phyloP scores from a whole-genome alignment of 495 filamentous ascomycete species.

The Rhypophila decipiens region DNA sequence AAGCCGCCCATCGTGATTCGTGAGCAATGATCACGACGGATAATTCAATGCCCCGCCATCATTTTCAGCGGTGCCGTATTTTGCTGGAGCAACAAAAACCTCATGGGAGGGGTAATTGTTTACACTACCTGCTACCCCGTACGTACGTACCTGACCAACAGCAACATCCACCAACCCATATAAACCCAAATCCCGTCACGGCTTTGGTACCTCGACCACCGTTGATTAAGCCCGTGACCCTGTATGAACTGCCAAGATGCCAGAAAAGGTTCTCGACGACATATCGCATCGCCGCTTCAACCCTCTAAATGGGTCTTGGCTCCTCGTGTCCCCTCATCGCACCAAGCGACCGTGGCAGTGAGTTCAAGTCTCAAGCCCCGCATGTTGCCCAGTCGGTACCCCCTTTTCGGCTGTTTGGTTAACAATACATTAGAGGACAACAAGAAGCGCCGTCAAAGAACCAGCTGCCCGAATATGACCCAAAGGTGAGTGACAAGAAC shows the following conservation, averaged over 20 bases:
- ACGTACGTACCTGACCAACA: too few relatives aligned
- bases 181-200: too few relatives aligned
- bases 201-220: too few relatives aligned
- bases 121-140: too few relatives aligned
- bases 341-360: slow-evolving; percentile 99
- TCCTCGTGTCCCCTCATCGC: slow-evolving; percentile 90
- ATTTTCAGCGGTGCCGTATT: too few relatives aligned
- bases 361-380: slow-evolving; percentile 24
- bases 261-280: slow-evolving; percentile 75
- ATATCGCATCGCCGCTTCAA: slow-evolving; percentile 96
- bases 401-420: not conserved
- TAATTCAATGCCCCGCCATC: too few relatives aligned
- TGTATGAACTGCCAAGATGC: slow-evolving; percentile 29
- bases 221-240: not conserved
- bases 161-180: too few relatives aligned
- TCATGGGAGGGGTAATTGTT: too few relatives aligned
- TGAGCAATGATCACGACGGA: too few relatives aligned
- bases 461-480: slow-evolving; percentile 73
- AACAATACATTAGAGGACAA: slow-evolving; percentile 60
- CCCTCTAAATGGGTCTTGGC: slow-evolving; percentile 78
- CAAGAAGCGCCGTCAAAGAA: slow-evolving; percentile 78
- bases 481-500: slow-evolving; percentile 50
- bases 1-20: too few relatives aligned
- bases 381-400: not conserved
- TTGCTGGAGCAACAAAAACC: too few relatives aligned